phyloP scores from a whole-genome alignment of 2,329 filamentous ascomycete genomes.

The Tolypocladium tropicale region DNA sequence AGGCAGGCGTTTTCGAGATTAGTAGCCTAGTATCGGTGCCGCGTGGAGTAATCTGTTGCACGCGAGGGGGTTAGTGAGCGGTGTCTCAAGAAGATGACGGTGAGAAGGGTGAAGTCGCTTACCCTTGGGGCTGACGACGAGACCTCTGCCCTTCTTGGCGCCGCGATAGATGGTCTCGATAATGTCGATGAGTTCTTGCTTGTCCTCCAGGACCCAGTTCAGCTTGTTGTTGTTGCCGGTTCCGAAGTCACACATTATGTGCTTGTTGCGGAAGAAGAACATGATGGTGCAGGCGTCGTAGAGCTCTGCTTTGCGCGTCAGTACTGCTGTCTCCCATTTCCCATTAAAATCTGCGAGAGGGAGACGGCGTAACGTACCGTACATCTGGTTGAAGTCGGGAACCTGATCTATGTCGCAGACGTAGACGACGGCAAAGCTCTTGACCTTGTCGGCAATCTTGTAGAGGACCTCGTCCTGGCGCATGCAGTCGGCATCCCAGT shows the following conservation, averaged over 20 bases:
- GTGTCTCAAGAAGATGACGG: background rate
- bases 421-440: constrained; percentile 90
- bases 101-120: background rate
- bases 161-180: constrained; percentile 96
- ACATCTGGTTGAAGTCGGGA: constrained; percentile 94
- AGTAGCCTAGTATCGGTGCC: constrained; percentile 22
- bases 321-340: background rate
- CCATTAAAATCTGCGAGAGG: background rate
- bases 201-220: constrained; percentile 90
- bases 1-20: too few relatives aligned
- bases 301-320: constrained; percentile 35
- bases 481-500: constrained; percentile 66
- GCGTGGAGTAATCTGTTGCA: constrained; percentile 22
- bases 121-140: constrained; percentile 91
- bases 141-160: constrained; percentile 94
- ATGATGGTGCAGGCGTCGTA: constrained; percentile 92
- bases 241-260: constrained; percentile 97
- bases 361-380: constrained; percentile 35
- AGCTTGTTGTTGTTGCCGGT: constrained; percentile 99
- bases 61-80: background rate
- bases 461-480: constrained; percentile 86
- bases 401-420: constrained; percentile 88
- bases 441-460: constrained; percentile 84
- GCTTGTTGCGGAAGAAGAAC: constrained; percentile 96
- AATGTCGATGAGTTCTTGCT: constrained; percentile 97